Base-by-base conservation (phyloP, 176 grass and related monocot species). In the Eleusine indica region DNA sequence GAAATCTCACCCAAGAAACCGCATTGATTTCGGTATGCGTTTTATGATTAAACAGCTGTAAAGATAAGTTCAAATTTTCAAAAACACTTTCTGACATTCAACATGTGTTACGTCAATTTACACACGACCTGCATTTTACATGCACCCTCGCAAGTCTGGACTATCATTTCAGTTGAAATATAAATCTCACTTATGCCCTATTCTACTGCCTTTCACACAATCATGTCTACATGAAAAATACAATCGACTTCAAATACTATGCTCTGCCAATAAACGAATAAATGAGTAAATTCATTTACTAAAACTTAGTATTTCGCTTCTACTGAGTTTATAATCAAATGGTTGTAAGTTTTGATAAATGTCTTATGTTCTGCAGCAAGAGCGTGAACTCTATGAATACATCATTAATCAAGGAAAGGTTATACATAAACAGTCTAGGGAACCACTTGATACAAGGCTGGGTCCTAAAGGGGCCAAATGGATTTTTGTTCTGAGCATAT, bases 401-500 rank as follows among this genome's bases (percentile, higher is more conserved):
- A 77, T 82, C 9, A 53, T 90, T 46, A 56, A 54, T 1, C 52
- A 88, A 12, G 93, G 93, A 56, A 96, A 85, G 7, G 71, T 92
- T 75, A 68, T 90, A 12, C 89, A 94, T 81, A 98, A 90, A 90
- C 69, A 71, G 25, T 91, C 89, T 56, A 74, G 83, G 71, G 80
- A 80, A 84, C 82, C 69, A 81, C 87, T 98, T 53, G 89, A 96
- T 88, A 92, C 93, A 75, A 78, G 41, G 30, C 77, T 46, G 21
- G 78, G 77, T 83, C 61, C 61, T 83, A 85, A 96, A 79, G 91
- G 78, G 30, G 74, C 60, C 57, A 96, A 94, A 88, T 98, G 96
- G 96, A 98, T 98, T 86, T 98, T 98, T 87, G 96, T 94, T 80
- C 86, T 98, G 89, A 93, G 96, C 75, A 90, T 93, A 64, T 54